These are phyloP conservation scores for Cubamyces lactineus DNA, from an alignment of 768 basidiomycete genomes.

Conservation along the genomic window DNA sequence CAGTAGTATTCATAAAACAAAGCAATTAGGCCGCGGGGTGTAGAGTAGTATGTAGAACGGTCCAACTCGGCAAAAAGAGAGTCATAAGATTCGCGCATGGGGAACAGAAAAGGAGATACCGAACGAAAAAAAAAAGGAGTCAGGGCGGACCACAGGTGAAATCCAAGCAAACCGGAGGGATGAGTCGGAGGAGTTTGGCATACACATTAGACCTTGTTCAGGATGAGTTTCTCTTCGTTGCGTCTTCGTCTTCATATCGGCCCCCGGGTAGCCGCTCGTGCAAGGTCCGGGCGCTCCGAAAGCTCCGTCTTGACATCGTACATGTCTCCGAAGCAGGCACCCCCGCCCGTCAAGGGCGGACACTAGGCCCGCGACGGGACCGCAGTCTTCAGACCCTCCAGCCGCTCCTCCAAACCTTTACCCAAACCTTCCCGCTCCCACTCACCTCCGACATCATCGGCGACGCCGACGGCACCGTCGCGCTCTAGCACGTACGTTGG, in stretches of 20 bases:
- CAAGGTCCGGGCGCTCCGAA: not conserved
- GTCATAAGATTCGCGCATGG: slow-evolving; percentile 1
- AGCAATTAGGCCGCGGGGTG: slow-evolving; percentile 7
- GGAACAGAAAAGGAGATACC: not conserved
- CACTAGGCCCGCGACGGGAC: slow-evolving; percentile 22
- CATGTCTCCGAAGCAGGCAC: not conserved
- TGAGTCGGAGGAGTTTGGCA: slow-evolving; percentile 5
- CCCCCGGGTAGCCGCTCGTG: not conserved
- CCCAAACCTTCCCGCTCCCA: slow-evolving; percentile 89
- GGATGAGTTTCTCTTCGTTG: not conserved
- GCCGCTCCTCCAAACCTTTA: slow-evolving; percentile 77
- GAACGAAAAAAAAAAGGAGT: not conserved
- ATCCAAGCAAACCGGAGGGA: slow-evolving; percentile 3
- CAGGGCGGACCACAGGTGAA: not conserved
- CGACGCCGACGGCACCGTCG: slow-evolving; percentile 34
- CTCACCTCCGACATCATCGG: slow-evolving; percentile 77
- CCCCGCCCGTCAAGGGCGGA: not conserved
- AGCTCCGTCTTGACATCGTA: slow-evolving; percentile 3
- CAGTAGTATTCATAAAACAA: slow-evolving; percentile 9
- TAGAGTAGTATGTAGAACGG: slow-evolving; percentile 16
- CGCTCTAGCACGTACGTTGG: slow-evolving; percentile 29
- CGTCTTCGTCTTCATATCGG: not conserved
- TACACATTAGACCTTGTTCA: slow-evolving; percentile 16
- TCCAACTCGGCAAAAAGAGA: slow-evolving; percentile 9
- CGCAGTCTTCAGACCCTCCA: slow-evolving; percentile 58